Percentiles rank a stretch among this genome's conserved stretches.
Evolutionary conservation across 805 yeast species (phyloP).

Genomic region (Kurtzmaniella cleridarum): DNA sequence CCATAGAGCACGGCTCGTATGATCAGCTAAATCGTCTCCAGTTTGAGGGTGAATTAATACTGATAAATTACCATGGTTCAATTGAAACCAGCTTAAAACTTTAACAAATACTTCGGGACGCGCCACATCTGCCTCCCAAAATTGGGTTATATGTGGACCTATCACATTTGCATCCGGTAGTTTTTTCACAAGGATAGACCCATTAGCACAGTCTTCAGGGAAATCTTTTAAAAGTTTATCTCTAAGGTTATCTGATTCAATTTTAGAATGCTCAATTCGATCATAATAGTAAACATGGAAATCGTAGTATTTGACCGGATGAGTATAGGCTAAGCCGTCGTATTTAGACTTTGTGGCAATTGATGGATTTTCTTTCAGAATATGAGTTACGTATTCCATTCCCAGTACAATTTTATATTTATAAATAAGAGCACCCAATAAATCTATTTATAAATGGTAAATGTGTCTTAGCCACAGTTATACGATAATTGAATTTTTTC

Average conservation of each 20-base stretch:
- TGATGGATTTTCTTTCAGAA: slow-evolving; percentile 12
- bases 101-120: slow-evolving; percentile 24
- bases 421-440: too few species aligned
- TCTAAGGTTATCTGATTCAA: slow-evolving; percentile 18
- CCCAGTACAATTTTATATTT: too few species aligned
- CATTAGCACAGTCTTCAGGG: slow-evolving; percentile 16
- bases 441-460: too few species aligned
- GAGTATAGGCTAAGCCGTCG: slow-evolving; percentile 13
- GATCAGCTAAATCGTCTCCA: slow-evolving; percentile 23
- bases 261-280: slow-evolving; percentile 9
- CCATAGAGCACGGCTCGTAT: slow-evolving; percentile 25
- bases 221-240: slow-evolving; percentile 18
- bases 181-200: slow-evolving; percentile 24
- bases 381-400: slow-evolving; percentile 25
- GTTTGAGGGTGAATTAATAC: slow-evolving; percentile 31
- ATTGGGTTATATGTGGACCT: slow-evolving; percentile 28
- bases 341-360: slow-evolving; percentile 14
- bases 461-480: too few species aligned
- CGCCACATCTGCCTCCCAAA: slow-evolving; percentile 31
- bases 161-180: slow-evolving; percentile 20
- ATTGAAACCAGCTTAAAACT: slow-evolving; percentile 25
- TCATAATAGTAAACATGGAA: slow-evolving; percentile 28
- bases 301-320: slow-evolving; percentile 26
- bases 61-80: slow-evolving; percentile 24
- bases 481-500: too few species aligned